A percentile compares a stretch with the other conserved stretches of the same genome.
These are phyloP conservation scores for Cucumis sativus DNA, from an alignment of 306 rosid species.

Conservation along the genomic window DNA sequence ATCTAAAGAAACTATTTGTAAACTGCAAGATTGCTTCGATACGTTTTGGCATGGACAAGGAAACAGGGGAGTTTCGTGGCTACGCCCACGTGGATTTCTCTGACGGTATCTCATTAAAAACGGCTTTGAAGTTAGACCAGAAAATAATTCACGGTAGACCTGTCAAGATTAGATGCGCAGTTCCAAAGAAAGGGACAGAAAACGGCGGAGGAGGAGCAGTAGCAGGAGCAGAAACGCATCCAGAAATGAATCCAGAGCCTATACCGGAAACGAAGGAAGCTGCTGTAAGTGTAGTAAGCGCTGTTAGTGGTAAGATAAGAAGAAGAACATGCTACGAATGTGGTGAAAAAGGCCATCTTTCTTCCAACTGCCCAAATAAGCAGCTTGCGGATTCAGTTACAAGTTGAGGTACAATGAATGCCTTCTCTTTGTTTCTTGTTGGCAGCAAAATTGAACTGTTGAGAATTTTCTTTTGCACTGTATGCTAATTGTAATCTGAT, in stretches of 20 bases:
- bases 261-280: not conserved
- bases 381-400: constrained; percentile 17
- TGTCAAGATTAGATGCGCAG: constrained; percentile 70
- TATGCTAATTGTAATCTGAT: not conserved
- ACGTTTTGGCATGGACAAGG: constrained; percentile 72
- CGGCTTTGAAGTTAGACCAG: constrained; percentile 66
- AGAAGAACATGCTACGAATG: constrained; percentile 82
- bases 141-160: constrained; percentile 49
- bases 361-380: constrained; percentile 58
- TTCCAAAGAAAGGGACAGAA: constrained; percentile 46
- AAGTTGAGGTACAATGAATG: not conserved
- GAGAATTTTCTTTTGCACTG: not conserved
- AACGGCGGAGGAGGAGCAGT: not conserved
- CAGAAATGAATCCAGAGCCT: not conserved
- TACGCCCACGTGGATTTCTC: constrained; percentile 74
- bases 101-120: constrained; percentile 43
- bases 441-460: not conserved
- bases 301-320: constrained; percentile 46
- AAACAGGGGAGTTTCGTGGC: constrained; percentile 72
- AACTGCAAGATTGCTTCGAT: constrained; percentile 46
- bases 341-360: constrained; percentile 76
- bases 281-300: not conserved
- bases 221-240: not conserved
- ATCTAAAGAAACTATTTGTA: constrained; percentile 47
- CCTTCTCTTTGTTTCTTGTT: not conserved